Percentiles rank a stretch among this genome's conserved stretches.
These are phyloP conservation scores for Tulasnella sp. DNA, from an alignment of 768 basidiomycete species.

Conservation along the genomic window DNA sequence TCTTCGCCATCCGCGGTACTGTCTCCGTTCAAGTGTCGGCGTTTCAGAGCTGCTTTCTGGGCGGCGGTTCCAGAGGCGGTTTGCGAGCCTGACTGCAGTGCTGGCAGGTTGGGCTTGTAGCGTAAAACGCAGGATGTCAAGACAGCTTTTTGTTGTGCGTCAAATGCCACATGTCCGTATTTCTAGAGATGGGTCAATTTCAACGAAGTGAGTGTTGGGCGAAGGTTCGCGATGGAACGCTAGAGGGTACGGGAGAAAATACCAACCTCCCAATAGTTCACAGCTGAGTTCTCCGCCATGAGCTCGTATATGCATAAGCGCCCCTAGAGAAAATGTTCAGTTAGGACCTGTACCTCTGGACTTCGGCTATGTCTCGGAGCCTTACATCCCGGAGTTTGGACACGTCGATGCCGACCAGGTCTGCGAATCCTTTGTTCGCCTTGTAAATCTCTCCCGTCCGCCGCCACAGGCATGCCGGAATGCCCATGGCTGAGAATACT, in stretches of 20 bases:
- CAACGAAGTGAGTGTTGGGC: not conserved
- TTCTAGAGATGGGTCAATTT: slow-evolving; percentile 55
- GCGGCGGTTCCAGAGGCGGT: slow-evolving; percentile 32
- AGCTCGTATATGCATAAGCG: slow-evolving; percentile 95
- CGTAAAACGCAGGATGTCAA: slow-evolving; percentile 88
- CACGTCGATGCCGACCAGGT: slow-evolving; percentile 84
- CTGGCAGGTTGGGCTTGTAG: slow-evolving; percentile 67
- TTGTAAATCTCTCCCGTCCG: slow-evolving; percentile 99
- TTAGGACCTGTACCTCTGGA: not conserved
- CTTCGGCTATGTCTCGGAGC: slow-evolving; percentile 27
- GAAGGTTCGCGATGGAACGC: not conserved
- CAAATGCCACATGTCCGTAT: slow-evolving; percentile 84
- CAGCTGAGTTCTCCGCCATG: slow-evolving; percentile 96
- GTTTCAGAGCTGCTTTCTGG: not conserved
- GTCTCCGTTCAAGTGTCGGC: slow-evolving; percentile 19
- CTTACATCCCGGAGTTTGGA: slow-evolving; percentile 84
- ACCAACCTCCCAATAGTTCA: slow-evolving; percentile 94
- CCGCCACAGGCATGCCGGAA: slow-evolving; percentile 95
- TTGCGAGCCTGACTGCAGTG: slow-evolving; percentile 34
- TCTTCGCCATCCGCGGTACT: slow-evolving; percentile 53
- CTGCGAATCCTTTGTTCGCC: slow-evolving; percentile 93
- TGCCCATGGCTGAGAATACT: slow-evolving; percentile 92
- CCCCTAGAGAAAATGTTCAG: slow-evolving; percentile 54
- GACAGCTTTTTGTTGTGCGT: slow-evolving; percentile 73
- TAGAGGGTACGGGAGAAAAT: not conserved